Conservation (phyloP, 2,329 filamentous ascomycete genomes). For the Fusarium xylarioides region DNA sequence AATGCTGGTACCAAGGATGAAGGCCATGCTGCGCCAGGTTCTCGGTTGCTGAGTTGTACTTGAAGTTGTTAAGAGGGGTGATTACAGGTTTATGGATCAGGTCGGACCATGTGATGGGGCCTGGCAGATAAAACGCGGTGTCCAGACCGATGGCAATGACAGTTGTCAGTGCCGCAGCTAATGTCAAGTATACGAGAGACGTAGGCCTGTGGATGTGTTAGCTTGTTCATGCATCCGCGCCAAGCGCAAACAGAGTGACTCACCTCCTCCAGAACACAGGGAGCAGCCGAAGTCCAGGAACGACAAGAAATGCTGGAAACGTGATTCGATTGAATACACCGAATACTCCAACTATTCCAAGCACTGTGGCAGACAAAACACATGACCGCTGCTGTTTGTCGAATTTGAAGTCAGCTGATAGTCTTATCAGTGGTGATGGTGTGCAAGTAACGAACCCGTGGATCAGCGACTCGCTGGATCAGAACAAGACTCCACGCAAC, state of each 20-base stretch:
- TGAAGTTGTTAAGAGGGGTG: conserved; percentile 80
- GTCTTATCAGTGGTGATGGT: conserved; percentile 1
- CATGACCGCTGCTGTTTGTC: conserved; percentile 73
- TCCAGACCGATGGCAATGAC: conserved; percentile 81
- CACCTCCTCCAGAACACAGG: conserved; percentile 87
- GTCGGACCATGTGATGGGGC: conserved; percentile 70
- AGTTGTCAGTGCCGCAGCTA: conserved; percentile 73
- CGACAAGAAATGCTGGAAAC: conserved; percentile 89
- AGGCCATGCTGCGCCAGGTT: conserved; percentile 81
- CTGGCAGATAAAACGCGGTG: conserved; percentile 80
- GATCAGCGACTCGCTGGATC: conserved; percentile 83
- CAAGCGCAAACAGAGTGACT: conserved; percentile 44
- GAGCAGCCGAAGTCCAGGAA: conserved; percentile 84
- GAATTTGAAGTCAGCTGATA: conserved; percentile 39
- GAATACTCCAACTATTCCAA: conserved; percentile 84
- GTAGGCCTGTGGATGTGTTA: conserved; percentile 57
- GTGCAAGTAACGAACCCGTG: conserved; percentile 67
- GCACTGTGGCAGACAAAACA: conserved; percentile 76
- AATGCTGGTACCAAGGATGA: conserved; percentile 81
- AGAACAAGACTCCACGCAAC: conserved; percentile 94
- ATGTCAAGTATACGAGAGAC: conserved; percentile 69
- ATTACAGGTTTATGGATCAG: conserved; percentile 73
- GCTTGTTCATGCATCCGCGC: conserved; percentile 12
- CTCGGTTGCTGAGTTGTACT: conserved; percentile 74
- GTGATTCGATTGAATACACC: conserved; percentile 97